phyloP scores from a whole-genome alignment of 1,139 yeast species.

The Debaryomyces subglobosus region DNA sequence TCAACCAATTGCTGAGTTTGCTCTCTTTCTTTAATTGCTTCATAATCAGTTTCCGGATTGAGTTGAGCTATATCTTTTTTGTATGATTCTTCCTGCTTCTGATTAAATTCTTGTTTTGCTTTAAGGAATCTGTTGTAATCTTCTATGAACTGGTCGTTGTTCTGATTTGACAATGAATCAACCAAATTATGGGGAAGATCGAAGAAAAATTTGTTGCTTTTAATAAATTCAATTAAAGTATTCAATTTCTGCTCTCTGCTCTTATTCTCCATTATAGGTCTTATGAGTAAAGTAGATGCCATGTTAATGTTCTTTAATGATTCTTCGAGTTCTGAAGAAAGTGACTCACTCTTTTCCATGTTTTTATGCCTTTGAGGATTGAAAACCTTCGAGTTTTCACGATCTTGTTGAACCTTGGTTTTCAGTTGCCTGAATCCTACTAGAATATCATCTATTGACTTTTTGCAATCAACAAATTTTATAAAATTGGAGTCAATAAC shows the following conservation, averaged over 20 bases:
- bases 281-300: conserved; percentile 67
- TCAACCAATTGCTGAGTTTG: conserved; percentile 42
- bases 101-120: conserved; percentile 26
- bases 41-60: conserved; percentile 19
- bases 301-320: conserved; percentile 52
- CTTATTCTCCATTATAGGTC: conserved; percentile 74
- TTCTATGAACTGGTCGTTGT: conserved; percentile 71
- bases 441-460: conserved; percentile 46
- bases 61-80: conserved; percentile 17
- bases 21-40: conserved; percentile 20
- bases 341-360: conserved; percentile 23
- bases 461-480: conserved; percentile 75
- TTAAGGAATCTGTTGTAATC: conserved; percentile 64
- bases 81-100: conserved; percentile 20
- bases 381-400: conserved; percentile 40
- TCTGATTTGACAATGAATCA: conserved; percentile 55
- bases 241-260: conserved; percentile 61
- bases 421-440: conserved; percentile 38
- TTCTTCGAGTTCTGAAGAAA: conserved; percentile 43
- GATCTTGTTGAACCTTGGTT: conserved; percentile 40
- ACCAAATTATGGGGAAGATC: conserved; percentile 69
- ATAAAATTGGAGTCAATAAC: conserved; percentile 76
- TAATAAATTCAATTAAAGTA: conserved; percentile 64
- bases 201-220: conserved; percentile 63
- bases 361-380: conserved; percentile 37